These are phyloP conservation scores for Infundibulicybe gibba DNA, from an alignment of 768 basidiomycete genomes.

Conservation along the genomic window DNA sequence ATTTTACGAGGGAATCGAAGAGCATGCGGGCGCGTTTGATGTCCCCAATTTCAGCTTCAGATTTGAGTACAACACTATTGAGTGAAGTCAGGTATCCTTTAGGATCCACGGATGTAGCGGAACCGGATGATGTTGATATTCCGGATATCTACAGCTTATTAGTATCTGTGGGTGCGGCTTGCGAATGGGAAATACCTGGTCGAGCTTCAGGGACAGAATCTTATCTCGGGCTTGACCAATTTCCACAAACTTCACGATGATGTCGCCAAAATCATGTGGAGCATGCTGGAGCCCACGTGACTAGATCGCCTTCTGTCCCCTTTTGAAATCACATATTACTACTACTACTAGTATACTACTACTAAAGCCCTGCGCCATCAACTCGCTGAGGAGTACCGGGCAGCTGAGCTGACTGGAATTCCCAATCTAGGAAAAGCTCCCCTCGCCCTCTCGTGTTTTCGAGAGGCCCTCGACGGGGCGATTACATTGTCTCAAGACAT, in stretches of 20 bases:
- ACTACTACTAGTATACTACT: too few species aligned
- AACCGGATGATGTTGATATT: conserved; percentile 65
- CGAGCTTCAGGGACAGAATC: conserved; percentile 88
- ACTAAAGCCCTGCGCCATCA: too few species aligned
- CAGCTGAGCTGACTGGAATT: too few species aligned
- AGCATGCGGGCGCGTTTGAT: conserved; percentile 97
- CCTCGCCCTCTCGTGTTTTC: too few species aligned
- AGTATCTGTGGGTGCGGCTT: not conserved
- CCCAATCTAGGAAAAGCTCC: too few species aligned
- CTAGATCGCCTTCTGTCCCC: too few species aligned
- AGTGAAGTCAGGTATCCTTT: conserved; percentile 98
- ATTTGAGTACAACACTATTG: conserved; percentile 87
- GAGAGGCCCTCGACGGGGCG: too few species aligned
- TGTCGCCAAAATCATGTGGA: too few species aligned
- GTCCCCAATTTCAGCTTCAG: conserved; percentile 95
- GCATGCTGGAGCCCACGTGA: too few species aligned
- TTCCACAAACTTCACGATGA: conserved; percentile 95
- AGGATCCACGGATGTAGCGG: conserved; percentile 88
- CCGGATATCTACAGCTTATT: conserved; percentile 53
- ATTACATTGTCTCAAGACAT: too few species aligned
- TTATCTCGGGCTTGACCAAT: conserved; percentile 97
- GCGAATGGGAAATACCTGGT: conserved; percentile 58
- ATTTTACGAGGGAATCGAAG: conserved; percentile 94
- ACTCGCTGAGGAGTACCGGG: too few species aligned
- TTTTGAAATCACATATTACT: too few species aligned